Conservation (phyloP, 2,329 filamentous ascomycete species). For the Arthroderma sp. region DNA sequence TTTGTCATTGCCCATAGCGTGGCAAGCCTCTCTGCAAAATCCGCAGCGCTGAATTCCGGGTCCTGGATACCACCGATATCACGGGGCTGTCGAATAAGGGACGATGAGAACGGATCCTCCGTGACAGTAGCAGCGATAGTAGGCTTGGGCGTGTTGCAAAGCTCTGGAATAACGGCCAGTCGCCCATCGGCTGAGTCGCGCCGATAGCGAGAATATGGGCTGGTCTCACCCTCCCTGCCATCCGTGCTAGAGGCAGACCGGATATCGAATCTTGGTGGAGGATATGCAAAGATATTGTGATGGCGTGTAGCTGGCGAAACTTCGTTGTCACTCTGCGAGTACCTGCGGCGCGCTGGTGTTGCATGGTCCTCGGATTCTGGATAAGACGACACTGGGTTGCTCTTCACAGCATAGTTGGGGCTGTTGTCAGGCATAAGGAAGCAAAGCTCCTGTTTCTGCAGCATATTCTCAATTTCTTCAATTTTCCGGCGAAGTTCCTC, state of each 20-base stretch:
- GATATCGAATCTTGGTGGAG: constrained; percentile 8
- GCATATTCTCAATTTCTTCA: constrained; percentile 1
- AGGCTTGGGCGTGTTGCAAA: too few species aligned
- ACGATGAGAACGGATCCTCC: background rate
- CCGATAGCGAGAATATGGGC: too few species aligned
- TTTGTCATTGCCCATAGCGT: constrained; percentile 10
- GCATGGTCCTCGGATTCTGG: too few species aligned
- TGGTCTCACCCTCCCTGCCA: too few species aligned
- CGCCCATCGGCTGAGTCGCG: too few species aligned
- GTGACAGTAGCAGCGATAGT: too few species aligned
- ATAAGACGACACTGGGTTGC: too few species aligned
- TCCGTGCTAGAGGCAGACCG: background rate
- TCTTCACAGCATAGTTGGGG: too few species aligned
- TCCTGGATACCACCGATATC: background rate
- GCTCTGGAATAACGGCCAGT: too few species aligned
- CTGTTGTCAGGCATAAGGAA: too few species aligned
- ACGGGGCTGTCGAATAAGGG: background rate
- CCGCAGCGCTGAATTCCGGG: background rate
- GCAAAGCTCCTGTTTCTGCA: background rate
- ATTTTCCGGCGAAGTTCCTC: too few species aligned
- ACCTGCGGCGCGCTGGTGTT: background rate
- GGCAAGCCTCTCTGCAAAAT: constrained; percentile 2
- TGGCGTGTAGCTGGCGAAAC: constrained; percentile 1
- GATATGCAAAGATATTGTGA: constrained; percentile 10
- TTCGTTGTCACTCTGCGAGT: background rate